A percentile compares a stretch with the other conserved stretches of the same genome.
Evolutionary conservation across 2,329 filamentous ascomycete species (phyloP).

Genomic region (Fusarium tuaranense): DNA sequence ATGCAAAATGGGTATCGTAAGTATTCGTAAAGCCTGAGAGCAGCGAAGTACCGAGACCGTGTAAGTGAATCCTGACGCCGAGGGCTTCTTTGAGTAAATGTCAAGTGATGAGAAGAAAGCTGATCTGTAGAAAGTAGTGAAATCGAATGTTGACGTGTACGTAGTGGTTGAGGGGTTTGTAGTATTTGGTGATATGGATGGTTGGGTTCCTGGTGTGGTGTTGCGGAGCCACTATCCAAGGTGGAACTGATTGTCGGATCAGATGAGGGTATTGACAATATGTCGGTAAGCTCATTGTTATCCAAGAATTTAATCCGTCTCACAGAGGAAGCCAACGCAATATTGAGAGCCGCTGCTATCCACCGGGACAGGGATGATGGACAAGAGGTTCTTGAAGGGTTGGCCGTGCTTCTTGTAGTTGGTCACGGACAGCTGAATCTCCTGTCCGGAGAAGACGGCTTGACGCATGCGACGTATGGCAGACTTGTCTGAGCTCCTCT

Average conservation of each 20-base stretch:
- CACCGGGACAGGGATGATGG: constrained; percentile 84
- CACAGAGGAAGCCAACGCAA: constrained; percentile 85
- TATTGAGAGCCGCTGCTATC: constrained; percentile 74
- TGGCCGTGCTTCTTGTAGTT: constrained; percentile 88
- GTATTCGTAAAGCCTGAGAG: constrained; percentile 33
- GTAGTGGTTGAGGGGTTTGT: neutral
- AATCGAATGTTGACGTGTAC: neutral
- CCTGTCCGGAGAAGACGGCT: constrained; percentile 57
- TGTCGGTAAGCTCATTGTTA: neutral
- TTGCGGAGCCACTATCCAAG: neutral
- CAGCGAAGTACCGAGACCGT: constrained; percentile 20
- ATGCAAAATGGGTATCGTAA: constrained; percentile 36
- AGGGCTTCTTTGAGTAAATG: neutral
- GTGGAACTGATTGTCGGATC: neutral
- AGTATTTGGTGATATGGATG: neutral
- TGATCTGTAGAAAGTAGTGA: neutral
- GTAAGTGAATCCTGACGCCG: neutral
- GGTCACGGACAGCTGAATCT: constrained; percentile 68
- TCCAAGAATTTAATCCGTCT: constrained; percentile 58
- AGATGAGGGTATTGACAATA: neutral
- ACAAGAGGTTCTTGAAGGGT: constrained; percentile 83
- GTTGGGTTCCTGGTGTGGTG: neutral
- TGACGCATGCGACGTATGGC: constrained; percentile 67
- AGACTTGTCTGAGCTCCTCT: constrained; percentile 53
- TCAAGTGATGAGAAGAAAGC: neutral